Percentiles rank a stretch among this genome's conserved stretches.
Conservation (phyloP, 2,329 filamentous ascomycete species). For the Xylaria digitata region DNA sequence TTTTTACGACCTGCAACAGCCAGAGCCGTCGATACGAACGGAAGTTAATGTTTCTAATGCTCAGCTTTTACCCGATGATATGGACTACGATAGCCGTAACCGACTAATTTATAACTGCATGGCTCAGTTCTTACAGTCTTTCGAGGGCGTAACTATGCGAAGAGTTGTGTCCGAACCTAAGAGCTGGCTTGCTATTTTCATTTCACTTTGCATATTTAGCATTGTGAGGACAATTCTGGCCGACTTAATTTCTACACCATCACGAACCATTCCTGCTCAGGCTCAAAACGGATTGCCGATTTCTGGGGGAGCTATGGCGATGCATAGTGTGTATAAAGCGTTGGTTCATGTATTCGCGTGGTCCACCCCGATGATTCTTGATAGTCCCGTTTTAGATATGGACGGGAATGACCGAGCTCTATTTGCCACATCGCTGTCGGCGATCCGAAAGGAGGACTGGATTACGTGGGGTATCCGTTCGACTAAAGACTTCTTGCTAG, state of each 20-base stretch:
- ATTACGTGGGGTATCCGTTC: conserved; percentile 58
- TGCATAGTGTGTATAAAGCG: conserved; percentile 63
- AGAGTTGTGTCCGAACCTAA: conserved; percentile 55
- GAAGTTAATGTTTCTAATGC: conserved; percentile 52
- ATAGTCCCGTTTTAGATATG: conserved; percentile 56
- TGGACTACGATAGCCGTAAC: conserved; percentile 60
- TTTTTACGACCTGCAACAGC: conserved; percentile 65
- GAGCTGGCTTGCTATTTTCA: conserved; percentile 64
- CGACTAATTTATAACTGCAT: conserved; percentile 63
- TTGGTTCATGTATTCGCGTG: conserved; percentile 62
- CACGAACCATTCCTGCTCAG: conserved; percentile 44
- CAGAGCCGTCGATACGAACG: conserved; percentile 58
- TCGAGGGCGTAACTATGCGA: conserved; percentile 60
- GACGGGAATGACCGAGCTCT: conserved; percentile 60
- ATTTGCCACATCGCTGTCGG: conserved; percentile 56
- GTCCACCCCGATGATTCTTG: conserved; percentile 58
- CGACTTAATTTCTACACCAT: conserved; percentile 56
- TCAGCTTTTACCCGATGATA: conserved; percentile 55
- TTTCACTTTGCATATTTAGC: conserved; percentile 70
- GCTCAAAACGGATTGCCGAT: conserved; percentile 44
- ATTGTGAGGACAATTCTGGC: conserved; percentile 64
- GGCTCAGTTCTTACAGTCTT: conserved; percentile 63
- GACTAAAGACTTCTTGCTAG: conserved; percentile 62
- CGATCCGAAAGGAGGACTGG: conserved; percentile 63
- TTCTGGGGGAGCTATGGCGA: conserved; percentile 48